phyloP scores from a whole-genome alignment of 331 rosid species.

The Phaseolus coccineus region DNA sequence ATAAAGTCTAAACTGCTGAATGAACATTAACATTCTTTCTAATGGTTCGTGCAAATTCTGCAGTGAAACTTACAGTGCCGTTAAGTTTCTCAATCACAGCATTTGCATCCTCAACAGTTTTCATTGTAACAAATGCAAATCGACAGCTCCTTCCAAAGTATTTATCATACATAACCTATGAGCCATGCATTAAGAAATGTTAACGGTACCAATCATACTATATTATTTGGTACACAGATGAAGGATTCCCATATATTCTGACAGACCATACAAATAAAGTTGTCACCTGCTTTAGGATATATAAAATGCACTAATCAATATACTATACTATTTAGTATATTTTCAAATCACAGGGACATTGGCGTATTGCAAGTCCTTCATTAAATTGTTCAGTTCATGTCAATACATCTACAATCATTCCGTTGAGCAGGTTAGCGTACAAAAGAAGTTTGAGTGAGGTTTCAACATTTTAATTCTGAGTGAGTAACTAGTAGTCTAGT shows the following conservation, averaged over 20 bases:
- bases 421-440: constrained; percentile 13
- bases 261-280: neutral
- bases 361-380: neutral
- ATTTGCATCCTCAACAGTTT: constrained; percentile 86
- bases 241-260: neutral
- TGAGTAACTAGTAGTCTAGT: neutral
- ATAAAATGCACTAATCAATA: neutral
- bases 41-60: neutral
- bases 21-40: constrained; percentile 12
- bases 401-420: constrained; percentile 18
- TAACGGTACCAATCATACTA: constrained; percentile 20
- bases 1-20: neutral
- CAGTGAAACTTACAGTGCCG: constrained; percentile 70
- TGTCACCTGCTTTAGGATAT: constrained; percentile 6
- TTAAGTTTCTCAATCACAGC: constrained; percentile 80
- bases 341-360: neutral
- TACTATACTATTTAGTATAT: neutral
- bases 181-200: constrained; percentile 33
- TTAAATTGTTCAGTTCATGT: neutral
- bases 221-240: neutral
- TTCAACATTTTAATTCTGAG: neutral
- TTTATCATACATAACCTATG: constrained; percentile 91
- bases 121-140: constrained; percentile 83
- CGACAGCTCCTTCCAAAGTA: constrained; percentile 93
- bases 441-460: neutral